phyloP scores from a whole-genome alignment of 768 basidiomycete genomes.

The Boletus rufocinnamomeus region DNA sequence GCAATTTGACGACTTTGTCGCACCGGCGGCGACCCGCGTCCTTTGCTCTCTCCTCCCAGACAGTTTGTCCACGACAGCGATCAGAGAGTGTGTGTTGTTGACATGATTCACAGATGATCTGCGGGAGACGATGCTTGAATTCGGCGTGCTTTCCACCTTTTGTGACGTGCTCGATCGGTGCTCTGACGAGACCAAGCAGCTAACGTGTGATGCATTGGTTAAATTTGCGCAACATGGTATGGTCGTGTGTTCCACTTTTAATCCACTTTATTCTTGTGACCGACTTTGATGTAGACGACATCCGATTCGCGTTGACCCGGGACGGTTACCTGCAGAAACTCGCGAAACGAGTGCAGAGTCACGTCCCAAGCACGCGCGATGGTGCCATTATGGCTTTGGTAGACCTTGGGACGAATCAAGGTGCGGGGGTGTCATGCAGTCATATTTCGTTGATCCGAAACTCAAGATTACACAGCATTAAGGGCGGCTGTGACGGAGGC shows the following conservation, averaged over 20 bases:
- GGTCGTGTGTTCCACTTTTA: background rate
- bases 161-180: slow-evolving; percentile 24
- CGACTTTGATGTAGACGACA: slow-evolving; percentile 12
- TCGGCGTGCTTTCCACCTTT: slow-evolving; percentile 16
- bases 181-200: slow-evolving; percentile 23
- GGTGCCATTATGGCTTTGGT: slow-evolving; percentile 23
- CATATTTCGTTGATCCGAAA: background rate
- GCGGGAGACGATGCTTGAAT: slow-evolving; percentile 19
- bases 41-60: slow-evolving; percentile 28
- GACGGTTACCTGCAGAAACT: slow-evolving; percentile 14
- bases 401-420: slow-evolving; percentile 14
- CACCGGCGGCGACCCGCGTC: slow-evolving; percentile 29
- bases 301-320: slow-evolving; percentile 3
- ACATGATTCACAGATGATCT: slow-evolving; percentile 21
- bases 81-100: background rate
- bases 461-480: background rate
- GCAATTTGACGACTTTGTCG: slow-evolving; percentile 31
- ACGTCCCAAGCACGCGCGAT: slow-evolving; percentile 10
- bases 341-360: slow-evolving; percentile 18
- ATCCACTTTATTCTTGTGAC: background rate
- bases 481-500: slow-evolving; percentile 12
- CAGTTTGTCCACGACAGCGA: slow-evolving; percentile 9
- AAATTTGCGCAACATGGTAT: slow-evolving; percentile 23
- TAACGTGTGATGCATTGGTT: slow-evolving; percentile 14
- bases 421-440: background rate